Evolutionary conservation across 768 basidiomycete species (phyloP), one percentile per base, ranked within the genome.

Genomic region (Filobasidium wieringae): DNA sequence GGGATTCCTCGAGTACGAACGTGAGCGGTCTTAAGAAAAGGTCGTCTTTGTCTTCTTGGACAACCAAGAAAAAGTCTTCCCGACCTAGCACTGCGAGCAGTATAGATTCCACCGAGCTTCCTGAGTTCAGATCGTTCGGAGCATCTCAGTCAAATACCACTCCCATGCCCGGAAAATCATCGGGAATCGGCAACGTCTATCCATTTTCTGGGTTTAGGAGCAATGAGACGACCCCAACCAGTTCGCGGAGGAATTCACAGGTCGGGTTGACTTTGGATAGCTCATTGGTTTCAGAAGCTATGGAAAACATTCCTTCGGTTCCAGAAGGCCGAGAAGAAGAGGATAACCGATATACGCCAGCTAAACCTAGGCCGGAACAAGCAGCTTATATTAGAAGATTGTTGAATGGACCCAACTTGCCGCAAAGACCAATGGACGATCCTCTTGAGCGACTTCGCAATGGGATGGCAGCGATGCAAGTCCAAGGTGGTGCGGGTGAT

Each of bases 301-400:
- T 47, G 14, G 43, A 47, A 47, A n/a, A n/a, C n/a, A n/a, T n/a
- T n/a, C n/a, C n/a, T n/a, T n/a, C n/a, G n/a, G n/a, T n/a, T n/a
- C n/a, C n/a, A n/a, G n/a, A n/a, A n/a, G n/a, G n/a, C n/a, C n/a
- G n/a, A 4, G 53, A 54, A 41, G 53, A 41, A 26, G 32, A 47
- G 8, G 53, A 34, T 3, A 61, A 66, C 52, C 29, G 24, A 9
- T 34, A 41, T 24, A 50, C 41, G 11, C 50, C 61, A 9, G 53
- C 64, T 15, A 65, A 65, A 29, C 72, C 70, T 14, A 70, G 68
- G 6, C 66, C 67, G 0, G 70, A 69, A n/a, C 72, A 75, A 61
- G 64, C 71, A 32, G 72, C 72, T 15, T 75, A 75, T 51, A 74
- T 75, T 41, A 63, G 63, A 4, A 65, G 70, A 27, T 68, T 75